A percentile compares a stretch with the other conserved stretches of the same genome.
These are phyloP conservation scores for Thielaviopsis punctulata DNA, from an alignment of 2,329 filamentous ascomycete genomes.

Conservation along the genomic window DNA sequence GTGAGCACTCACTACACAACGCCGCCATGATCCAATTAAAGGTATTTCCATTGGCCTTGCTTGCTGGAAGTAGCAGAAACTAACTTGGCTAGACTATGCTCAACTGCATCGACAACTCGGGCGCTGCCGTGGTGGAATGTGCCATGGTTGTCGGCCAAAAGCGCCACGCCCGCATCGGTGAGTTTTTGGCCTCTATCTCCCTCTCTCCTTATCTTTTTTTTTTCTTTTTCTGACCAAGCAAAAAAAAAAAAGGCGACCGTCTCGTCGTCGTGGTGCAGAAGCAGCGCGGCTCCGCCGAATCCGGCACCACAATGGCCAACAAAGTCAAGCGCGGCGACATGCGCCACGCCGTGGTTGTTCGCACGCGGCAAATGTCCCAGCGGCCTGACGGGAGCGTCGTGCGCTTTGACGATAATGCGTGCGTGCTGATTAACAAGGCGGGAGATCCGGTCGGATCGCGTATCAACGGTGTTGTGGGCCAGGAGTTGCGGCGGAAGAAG, in stretches of 20 bases:
- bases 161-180: slow-evolving; percentile 75
- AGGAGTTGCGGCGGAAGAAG: slow-evolving; percentile 76
- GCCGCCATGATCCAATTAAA: slow-evolving; percentile 81
- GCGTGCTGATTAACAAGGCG: slow-evolving; percentile 89
- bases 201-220: neutral
- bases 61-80: neutral
- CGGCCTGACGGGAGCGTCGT: slow-evolving; percentile 78
- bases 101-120: slow-evolving; percentile 99
- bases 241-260: slow-evolving; percentile 52
- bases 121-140: slow-evolving; percentile 92
- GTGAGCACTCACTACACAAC: no score
- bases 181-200: slow-evolving; percentile 15
- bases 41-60: slow-evolving; percentile 26
- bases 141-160: slow-evolving; percentile 86
- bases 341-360: slow-evolving; percentile 85
- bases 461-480: slow-evolving; percentile 80
- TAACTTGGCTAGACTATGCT: slow-evolving; percentile 57
- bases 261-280: slow-evolving; percentile 97
- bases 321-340: slow-evolving; percentile 96
- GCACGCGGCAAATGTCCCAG: slow-evolving; percentile 75
- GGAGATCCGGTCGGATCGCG: slow-evolving; percentile 89
- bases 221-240: neutral
- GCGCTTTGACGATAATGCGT: slow-evolving; percentile 94
- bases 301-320: slow-evolving; percentile 58
- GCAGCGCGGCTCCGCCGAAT: slow-evolving; percentile 53